These are phyloP conservation scores for Ganoderma boninense DNA, from an alignment of 1,284 basidiomycete genomes.

Conservation along the genomic window DNA sequence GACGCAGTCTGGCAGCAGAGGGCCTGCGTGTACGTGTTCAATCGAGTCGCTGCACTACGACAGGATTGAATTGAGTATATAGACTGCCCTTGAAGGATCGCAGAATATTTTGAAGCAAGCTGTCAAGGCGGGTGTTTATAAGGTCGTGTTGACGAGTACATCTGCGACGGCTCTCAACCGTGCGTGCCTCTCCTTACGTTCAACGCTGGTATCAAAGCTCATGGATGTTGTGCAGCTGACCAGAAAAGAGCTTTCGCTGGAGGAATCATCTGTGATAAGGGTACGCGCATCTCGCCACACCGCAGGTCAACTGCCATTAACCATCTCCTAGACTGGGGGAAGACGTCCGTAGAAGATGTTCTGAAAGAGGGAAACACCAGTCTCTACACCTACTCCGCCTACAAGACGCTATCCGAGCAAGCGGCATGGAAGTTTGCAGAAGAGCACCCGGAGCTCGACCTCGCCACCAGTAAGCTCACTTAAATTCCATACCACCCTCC, in stretches of 20 bases:
- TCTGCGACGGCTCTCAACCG: background rate
- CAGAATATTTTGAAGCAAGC: background rate
- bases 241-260: background rate
- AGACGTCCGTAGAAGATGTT: background rate
- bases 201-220: background rate
- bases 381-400: background rate
- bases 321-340: background rate
- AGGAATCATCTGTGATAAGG: background rate
- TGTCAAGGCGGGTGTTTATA: background rate
- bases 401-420: background rate
- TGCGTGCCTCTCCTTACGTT: background rate
- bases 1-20: background rate
- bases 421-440: background rate
- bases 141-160: background rate
- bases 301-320: background rate
- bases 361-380: background rate
- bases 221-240: background rate
- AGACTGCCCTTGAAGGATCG: background rate
- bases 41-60: background rate
- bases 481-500: background rate
- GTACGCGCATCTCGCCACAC: background rate
- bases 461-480: background rate
- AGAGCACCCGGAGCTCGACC: conserved; percentile 5
- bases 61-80: background rate
- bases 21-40: background rate